These are phyloP conservation scores for Russula compacta DNA, from an alignment of 768 basidiomycete species.

Conservation along the genomic window DNA sequence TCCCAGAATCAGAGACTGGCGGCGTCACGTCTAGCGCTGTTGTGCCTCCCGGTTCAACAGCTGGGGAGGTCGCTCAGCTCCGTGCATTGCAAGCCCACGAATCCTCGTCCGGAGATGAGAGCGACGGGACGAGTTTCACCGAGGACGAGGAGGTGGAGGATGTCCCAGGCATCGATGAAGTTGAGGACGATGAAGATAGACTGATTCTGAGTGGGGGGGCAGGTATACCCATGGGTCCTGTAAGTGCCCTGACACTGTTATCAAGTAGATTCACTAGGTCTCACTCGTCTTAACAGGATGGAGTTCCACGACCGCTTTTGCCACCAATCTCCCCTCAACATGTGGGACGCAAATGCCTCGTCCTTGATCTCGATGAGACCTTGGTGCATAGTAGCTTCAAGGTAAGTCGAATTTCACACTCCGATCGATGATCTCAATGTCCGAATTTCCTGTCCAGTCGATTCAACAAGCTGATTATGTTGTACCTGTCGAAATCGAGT, in stretches of 20 bases:
- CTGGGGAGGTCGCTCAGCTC: conserved; percentile 27
- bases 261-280: not conserved
- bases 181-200: conserved; percentile 85
- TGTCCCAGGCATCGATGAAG: conserved; percentile 40
- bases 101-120: conserved; percentile 39
- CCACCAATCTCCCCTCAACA: conserved; percentile 77
- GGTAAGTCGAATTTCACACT: conserved; percentile 36
- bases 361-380: conserved; percentile 95
- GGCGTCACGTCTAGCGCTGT: conserved; percentile 89
- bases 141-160: conserved; percentile 62
- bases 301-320: conserved; percentile 76
- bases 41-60: conserved; percentile 81
- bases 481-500: conserved; percentile 98
- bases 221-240: conserved; percentile 90
- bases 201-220: conserved; percentile 87
- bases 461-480: conserved; percentile 94
- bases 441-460: conserved; percentile 44
- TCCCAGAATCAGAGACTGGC: conserved; percentile 69
- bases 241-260: conserved; percentile 34
- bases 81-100: conserved; percentile 30
- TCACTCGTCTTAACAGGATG: conserved; percentile 48
- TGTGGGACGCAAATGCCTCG: conserved; percentile 86
- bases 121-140: conserved; percentile 57
- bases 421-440: not conserved
- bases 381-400: conserved; percentile 97